Base-by-base conservation (phyloP, 306 rosid genomes). In the Acacia acuminata region DNA sequence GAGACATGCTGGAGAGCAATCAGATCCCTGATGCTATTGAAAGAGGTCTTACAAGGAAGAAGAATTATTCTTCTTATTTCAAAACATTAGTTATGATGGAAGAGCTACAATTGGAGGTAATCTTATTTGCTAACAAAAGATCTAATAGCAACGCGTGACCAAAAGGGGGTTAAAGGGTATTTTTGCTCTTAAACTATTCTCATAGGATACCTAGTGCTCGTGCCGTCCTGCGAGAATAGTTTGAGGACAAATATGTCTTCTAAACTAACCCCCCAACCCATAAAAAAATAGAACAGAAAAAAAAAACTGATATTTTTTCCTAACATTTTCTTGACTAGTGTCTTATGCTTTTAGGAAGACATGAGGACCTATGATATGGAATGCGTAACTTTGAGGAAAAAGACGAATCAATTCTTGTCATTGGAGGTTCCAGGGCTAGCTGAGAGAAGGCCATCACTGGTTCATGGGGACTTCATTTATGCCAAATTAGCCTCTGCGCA, bases 371-470 rank as follows among this genome's bases (percentile, higher is more conserved):
- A 88, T 82, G 93, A 90, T 83, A 89, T 95, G 97, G 94, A 93
- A 65, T 7, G 47, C 44, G 78, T 92, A 75, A 43, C 87, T 65
- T 85, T 96, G 92, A 92, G 77, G 83, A 87, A 60, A 87, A 90
- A 81, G 81, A 79, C 77, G 30, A 71, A 47, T 63, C 84, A 76
- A 1, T 88, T 82, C 85, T 88, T 96, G 88, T 80, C 94, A 61
- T 83, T 96, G 82, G 96, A 56, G 86, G 99, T 96, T 71, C 98
- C 94, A 7, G 98, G 99, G 82, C 98, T 94, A 58, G 99, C 99
- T 24, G 98, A 96, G 89, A 85, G 90, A 88, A 90, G 99, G 77
- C 99, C 97, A 14, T 96, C 98, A 48, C 96, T 96, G 71, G 98
- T 96, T 83, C 94, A 83, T 34, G 98, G 98, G 77, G 99, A 96